Base-by-base conservation (phyloP, 2,329 filamentous ascomycete genomes). In the Colletotrichum australisinense region DNA sequence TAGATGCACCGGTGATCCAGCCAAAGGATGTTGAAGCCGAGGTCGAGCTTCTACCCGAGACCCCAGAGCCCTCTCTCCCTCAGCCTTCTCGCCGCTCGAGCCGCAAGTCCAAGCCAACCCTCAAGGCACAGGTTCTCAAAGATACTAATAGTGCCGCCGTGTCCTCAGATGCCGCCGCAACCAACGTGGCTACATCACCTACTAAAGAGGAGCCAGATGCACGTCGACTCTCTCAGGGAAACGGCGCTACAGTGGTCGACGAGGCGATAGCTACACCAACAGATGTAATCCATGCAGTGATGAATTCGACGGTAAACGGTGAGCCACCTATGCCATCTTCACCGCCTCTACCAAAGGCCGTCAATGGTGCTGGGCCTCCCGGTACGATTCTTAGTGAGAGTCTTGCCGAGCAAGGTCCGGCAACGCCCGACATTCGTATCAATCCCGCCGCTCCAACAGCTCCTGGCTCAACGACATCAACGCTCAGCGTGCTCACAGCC, bases 401-500 rank as follows among this genome's bases (percentile, higher is more conserved):
- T 11, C 11, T 5, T 30, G 46, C 24, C 24, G 60, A 72, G 4
- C 12, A 72, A 1, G 32, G 42, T 35, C 53, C 65, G 24, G 35
- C 62, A n/a, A 69, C 67, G 14, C 73, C 59, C 6, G 22, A 5
- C 16, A 52, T 22, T 3, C 62, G 16, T 9, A 32, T 9, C 4
- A 60, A 64, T 2, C 52, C 62, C 4, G 38, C 62, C 12, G 49
- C 52, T 7, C 22, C 42, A 14, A 46, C 42, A 1, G 52, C 67
- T 11, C 68, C 74, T 4, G 72, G 64, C 58, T 78, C 83, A 2
- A 81, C 80, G 2, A 82, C 80, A 2, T 87, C 86, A 2, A 82
- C 81, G 5, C 77, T 87, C 12, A 87, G 84, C 67, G 76, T 80
- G 26, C 73, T 86, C 16, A 83, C 83, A 1, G 77, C 79, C 1